Conservation (phyloP, 208 protist species). For the Phytomonas serpens region DNA sequence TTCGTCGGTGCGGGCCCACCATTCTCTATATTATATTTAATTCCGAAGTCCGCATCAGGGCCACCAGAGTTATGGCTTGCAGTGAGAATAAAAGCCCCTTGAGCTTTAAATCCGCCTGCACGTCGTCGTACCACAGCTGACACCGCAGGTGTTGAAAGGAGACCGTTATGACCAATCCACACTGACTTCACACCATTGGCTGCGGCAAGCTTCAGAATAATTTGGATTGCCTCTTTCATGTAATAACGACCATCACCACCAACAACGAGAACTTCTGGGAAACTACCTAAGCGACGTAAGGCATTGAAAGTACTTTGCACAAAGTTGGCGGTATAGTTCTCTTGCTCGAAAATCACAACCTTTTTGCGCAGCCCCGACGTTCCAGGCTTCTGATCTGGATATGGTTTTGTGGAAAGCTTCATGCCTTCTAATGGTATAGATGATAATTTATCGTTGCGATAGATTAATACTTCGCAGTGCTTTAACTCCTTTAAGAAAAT, state of each 20-base stretch:
- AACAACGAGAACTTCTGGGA: constrained; percentile 85
- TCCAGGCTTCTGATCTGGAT: constrained; percentile 92
- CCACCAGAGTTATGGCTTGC: constrained; percentile 98
- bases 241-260: constrained; percentile 97
- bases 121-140: constrained; percentile 90
- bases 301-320: constrained; percentile 94
- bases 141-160: constrained; percentile 96
- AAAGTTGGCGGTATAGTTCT: constrained; percentile 96
- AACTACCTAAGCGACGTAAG: constrained; percentile 36
- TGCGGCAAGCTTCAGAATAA: constrained; percentile 91
- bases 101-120: constrained; percentile 29
- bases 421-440: constrained; percentile 5
- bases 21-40: constrained; percentile 98
- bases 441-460: constrained; percentile 5
- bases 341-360: constrained; percentile 85
- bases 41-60: constrained; percentile 95
- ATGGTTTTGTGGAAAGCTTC: constrained; percentile 41
- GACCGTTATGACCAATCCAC: constrained; percentile 88
- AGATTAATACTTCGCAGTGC: neutral
- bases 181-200: constrained; percentile 88
- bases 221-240: constrained; percentile 87
- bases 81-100: constrained; percentile 95
- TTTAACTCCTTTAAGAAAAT: neutral
- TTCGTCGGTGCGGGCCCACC: constrained; percentile 94
- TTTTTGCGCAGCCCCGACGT: constrained; percentile 96